phyloP scores from a whole-genome alignment of 129 eudicot species.

The sunflower (Helianthus annuus) region DNA sequence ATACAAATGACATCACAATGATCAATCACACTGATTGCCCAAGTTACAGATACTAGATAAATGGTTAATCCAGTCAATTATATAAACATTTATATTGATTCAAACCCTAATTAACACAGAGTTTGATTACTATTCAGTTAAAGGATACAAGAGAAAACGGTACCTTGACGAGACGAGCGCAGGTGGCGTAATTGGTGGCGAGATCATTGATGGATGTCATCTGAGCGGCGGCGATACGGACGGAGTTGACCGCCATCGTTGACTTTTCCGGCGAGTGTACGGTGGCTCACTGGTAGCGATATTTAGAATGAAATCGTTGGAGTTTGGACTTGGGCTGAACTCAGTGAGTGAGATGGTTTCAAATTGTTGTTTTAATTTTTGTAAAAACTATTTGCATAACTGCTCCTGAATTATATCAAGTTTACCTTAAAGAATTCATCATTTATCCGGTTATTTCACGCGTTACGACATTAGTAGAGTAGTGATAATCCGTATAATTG shows the following conservation, averaged over 20 bases:
- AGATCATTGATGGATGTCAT: constrained; percentile 91
- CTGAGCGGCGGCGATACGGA: constrained; percentile 91
- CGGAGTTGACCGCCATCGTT: constrained; percentile 61
- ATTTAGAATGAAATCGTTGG: background rate
- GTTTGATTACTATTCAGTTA: background rate
- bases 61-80: background rate
- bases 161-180: constrained; percentile 84
- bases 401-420: too few relatives aligned
- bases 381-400: too few relatives aligned
- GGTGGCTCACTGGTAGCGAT: too few relatives aligned
- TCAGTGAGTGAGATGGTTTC: too few relatives aligned
- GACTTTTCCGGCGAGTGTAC: constrained; percentile 26
- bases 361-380: too few relatives aligned
- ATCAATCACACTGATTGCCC: constrained; percentile 1
- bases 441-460: too few relatives aligned
- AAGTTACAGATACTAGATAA: background rate
- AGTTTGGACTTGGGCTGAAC: constrained; percentile 17
- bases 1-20: constrained; percentile 1
- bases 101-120: background rate
- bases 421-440: too few relatives aligned
- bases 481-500: too few relatives aligned
- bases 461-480: too few relatives aligned
- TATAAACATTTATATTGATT: background rate
- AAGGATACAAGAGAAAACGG: background rate
- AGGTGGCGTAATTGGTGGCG: constrained; percentile 75